phyloP scores from a whole-genome alignment of 2,329 filamentous ascomycete species.

The Mariannaea sp. region DNA sequence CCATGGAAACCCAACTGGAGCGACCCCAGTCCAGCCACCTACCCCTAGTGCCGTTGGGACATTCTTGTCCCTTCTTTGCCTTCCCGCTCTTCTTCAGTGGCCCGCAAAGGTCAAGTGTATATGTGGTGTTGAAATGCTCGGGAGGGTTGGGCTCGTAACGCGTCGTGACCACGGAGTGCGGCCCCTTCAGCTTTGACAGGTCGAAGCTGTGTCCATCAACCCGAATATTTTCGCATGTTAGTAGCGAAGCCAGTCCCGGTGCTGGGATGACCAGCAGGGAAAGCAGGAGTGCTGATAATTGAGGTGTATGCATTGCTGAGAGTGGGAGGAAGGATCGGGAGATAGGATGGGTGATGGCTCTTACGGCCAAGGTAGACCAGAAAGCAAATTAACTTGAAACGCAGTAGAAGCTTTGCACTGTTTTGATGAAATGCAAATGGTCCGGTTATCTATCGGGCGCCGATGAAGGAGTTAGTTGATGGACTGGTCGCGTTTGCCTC shows the following conservation, averaged over 20 bases:
- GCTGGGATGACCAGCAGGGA: slow-evolving; percentile 45
- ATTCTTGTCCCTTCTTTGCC: slow-evolving; percentile 61
- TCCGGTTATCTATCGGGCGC: slow-evolving; percentile 16
- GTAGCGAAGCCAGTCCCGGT: slow-evolving; percentile 49
- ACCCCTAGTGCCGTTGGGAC: slow-evolving; percentile 73
- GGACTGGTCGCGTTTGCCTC: slow-evolving; percentile 38
- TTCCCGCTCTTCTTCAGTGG: slow-evolving; percentile 66
- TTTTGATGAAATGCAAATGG: slow-evolving; percentile 3
- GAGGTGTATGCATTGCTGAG: slow-evolving; percentile 48
- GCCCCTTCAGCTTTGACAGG: slow-evolving; percentile 66
- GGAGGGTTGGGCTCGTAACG: slow-evolving; percentile 57
- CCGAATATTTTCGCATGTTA: slow-evolving; percentile 67
- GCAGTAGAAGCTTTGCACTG: background rate
- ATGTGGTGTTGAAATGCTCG: slow-evolving; percentile 70
- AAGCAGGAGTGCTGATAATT: slow-evolving; percentile 45
- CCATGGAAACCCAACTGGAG: background rate
- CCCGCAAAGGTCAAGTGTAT: slow-evolving; percentile 78
- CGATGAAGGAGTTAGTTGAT: slow-evolving; percentile 28
- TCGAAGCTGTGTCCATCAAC: slow-evolving; percentile 66
- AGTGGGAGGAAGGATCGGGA: slow-evolving; percentile 14
- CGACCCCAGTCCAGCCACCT: slow-evolving; percentile 52
- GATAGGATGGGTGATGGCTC: slow-evolving; percentile 9
- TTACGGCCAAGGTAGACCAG: slow-evolving; percentile 7
- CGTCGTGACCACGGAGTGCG: slow-evolving; percentile 69
- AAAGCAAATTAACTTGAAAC: slow-evolving; percentile 17